phyloP scores from a whole-genome alignment of 192 early-diverging fungal species.

The Cladochytrium replicatum region DNA sequence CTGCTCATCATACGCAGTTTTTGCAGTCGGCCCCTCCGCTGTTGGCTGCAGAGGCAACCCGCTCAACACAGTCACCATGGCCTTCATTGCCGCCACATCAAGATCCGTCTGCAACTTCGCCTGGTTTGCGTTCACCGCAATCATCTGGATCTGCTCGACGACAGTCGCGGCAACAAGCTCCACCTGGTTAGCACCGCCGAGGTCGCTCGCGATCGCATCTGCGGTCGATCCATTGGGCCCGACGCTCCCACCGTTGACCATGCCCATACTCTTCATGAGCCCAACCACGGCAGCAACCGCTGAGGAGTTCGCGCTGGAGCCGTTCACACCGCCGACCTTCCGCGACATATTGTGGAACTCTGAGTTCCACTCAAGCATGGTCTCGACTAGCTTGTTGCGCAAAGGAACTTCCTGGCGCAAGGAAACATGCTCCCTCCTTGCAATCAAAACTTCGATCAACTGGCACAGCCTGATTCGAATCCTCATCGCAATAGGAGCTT shows the following conservation, averaged over 20 bases:
- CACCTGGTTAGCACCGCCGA: no score
- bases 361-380: constrained; percentile 70
- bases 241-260: background rate
- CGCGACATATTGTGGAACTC: constrained; percentile 27
- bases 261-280: background rate
- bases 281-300: constrained; percentile 1
- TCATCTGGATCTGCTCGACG: background rate
- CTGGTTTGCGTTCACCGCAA: background rate
- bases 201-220: no score
- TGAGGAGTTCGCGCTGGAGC: background rate
- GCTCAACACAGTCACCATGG: constrained; percentile 55
- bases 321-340: background rate
- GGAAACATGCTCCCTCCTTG: constrained; percentile 61
- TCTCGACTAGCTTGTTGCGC: constrained; percentile 60
- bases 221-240: no score
- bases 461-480: constrained; percentile 73
- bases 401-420: constrained; percentile 64
- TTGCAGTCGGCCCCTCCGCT: constrained; percentile 4
- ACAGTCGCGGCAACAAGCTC: constrained; percentile 1
- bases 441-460: constrained; percentile 60
- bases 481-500: constrained; percentile 38
- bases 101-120: constrained; percentile 63
- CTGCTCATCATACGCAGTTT: background rate
- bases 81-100: constrained; percentile 69
- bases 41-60: constrained; percentile 62